Evolutionary conservation across 176 grass and related monocot species (phyloP).

Genomic region (Carex pumila): DNA sequence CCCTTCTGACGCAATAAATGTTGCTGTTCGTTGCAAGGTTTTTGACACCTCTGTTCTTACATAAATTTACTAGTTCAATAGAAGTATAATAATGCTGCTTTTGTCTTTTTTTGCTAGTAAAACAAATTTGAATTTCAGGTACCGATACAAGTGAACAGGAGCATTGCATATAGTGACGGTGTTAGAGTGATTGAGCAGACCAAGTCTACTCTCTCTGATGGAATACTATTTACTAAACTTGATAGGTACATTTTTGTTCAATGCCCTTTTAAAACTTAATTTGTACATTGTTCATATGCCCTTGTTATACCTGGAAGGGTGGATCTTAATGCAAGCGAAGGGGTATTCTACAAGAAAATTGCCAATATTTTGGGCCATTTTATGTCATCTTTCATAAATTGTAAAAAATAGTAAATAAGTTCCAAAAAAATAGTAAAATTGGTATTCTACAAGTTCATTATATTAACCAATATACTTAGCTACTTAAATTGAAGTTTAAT

Average conservation of each 20-base stretch:
- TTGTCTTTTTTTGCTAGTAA: neutral
- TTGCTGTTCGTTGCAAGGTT: slow-evolving; percentile 98
- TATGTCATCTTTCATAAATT: too few species aligned
- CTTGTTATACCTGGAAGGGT: neutral
- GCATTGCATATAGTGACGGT: slow-evolving; percentile 74
- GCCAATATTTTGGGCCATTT: too few species aligned
- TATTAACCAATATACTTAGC: too few species aligned
- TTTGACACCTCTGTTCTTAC: neutral
- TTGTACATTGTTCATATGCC: too few species aligned
- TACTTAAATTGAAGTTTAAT: too few species aligned
- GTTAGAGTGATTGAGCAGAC: slow-evolving; percentile 63
- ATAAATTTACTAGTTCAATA: neutral
- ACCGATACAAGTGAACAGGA: slow-evolving; percentile 82
- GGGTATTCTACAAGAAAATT: too few species aligned
- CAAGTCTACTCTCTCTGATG: slow-evolving; percentile 45
- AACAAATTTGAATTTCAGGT: slow-evolving; percentile 42
- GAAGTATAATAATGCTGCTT: neutral
- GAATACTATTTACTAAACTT: slow-evolving; percentile 68
- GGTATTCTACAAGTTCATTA: too few species aligned
- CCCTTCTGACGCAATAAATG: slow-evolving; percentile 92
- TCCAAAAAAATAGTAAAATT: too few species aligned
- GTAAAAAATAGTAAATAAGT: too few species aligned
- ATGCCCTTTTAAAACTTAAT: too few species aligned
- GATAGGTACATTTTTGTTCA: slow-evolving; percentile 57
- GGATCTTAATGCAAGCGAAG: too few species aligned